These are phyloP conservation scores for Yamadazyma conglobata DNA, from an alignment of 1,139 yeast genomes.

Conservation along the genomic window DNA sequence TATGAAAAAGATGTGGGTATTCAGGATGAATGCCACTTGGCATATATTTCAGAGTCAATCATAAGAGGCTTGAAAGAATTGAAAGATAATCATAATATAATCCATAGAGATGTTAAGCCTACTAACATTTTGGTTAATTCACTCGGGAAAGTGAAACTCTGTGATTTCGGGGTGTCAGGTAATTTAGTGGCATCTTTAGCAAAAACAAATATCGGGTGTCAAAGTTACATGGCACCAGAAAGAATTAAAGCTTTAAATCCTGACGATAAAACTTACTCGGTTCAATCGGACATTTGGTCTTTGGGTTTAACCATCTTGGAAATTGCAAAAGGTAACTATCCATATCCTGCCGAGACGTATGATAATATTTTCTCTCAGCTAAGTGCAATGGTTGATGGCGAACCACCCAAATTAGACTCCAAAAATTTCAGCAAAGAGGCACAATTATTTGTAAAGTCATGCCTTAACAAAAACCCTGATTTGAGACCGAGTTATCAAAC, in stretches of 20 bases:
- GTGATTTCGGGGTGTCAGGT: slow-evolving; percentile 97
- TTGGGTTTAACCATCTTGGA: slow-evolving; percentile 86
- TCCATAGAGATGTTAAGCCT: slow-evolving; percentile 97
- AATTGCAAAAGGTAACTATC: slow-evolving; percentile 86
- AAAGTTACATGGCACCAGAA: slow-evolving; percentile 99
- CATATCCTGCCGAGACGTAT: slow-evolving; percentile 93
- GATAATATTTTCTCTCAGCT: slow-evolving; percentile 88
- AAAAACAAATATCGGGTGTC: slow-evolving; percentile 95
- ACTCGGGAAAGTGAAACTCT: slow-evolving; percentile 80
- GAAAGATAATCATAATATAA: slow-evolving; percentile 84
- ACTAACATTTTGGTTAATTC: slow-evolving; percentile 84
- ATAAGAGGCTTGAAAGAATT: slow-evolving; percentile 79
- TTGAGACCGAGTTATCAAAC: slow-evolving; percentile 80
- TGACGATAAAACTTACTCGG: slow-evolving; percentile 81
- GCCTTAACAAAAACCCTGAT: slow-evolving; percentile 79
- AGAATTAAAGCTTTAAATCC: slow-evolving; percentile 62
- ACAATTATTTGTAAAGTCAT: slow-evolving; percentile 70
- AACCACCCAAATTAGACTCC: slow-evolving; percentile 69
- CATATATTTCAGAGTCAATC: slow-evolving; percentile 77
- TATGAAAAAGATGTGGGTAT: slow-evolving; percentile 72
- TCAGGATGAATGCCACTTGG: slow-evolving; percentile 69
- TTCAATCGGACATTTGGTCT: slow-evolving; percentile 96
- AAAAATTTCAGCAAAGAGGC: slow-evolving; percentile 69
- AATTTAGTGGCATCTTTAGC: slow-evolving; percentile 94
- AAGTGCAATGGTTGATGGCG: slow-evolving; percentile 95